phyloP scores from a whole-genome alignment of 2,329 filamentous ascomycete genomes.

The Thelonectria discophora region DNA sequence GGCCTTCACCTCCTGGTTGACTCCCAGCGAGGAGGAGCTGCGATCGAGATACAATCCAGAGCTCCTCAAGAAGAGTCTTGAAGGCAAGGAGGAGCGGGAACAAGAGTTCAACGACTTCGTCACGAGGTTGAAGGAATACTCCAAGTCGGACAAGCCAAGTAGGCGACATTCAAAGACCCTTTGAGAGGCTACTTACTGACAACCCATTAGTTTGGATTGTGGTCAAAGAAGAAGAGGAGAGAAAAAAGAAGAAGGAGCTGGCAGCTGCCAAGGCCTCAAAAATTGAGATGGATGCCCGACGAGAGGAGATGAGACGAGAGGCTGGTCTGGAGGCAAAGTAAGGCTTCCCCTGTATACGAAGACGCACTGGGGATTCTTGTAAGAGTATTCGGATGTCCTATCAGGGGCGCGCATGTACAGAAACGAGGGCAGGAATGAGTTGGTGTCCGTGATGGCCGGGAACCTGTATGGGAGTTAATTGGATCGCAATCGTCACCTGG shows the following conservation, averaged over 20 bases:
- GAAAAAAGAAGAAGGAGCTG: slow-evolving; percentile 49
- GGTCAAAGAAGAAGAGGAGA: slow-evolving; percentile 58
- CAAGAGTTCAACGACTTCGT: slow-evolving; percentile 94
- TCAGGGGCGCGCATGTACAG: slow-evolving; percentile 32
- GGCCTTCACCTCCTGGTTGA: slow-evolving; percentile 79
- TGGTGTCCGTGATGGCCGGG: slow-evolving; percentile 15
- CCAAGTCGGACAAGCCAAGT: slow-evolving; percentile 93
- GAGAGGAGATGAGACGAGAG: slow-evolving; percentile 60
- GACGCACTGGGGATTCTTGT: slow-evolving; percentile 27
- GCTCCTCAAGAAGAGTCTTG: slow-evolving; percentile 87
- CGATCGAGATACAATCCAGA: slow-evolving; percentile 94
- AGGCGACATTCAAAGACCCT: slow-evolving; percentile 47
- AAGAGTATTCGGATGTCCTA: slow-evolving; percentile 33
- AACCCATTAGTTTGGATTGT: slow-evolving; percentile 58
- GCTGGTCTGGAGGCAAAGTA: slow-evolving; percentile 54
- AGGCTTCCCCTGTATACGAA: slow-evolving; percentile 11
- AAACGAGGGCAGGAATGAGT: slow-evolving; percentile 20
- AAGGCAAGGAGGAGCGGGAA: slow-evolving; percentile 76
- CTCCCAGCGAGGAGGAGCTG: slow-evolving; percentile 89
- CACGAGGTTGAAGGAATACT: slow-evolving; percentile 82
- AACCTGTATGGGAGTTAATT: slow-evolving; percentile 31
- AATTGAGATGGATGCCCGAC: slow-evolving; percentile 53
- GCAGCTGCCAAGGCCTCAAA: slow-evolving; percentile 49
- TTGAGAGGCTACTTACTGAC: slow-evolving; percentile 23
- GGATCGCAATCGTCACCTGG: slow-evolving; percentile 20